A percentile compares a stretch with the other conserved stretches of the same genome.
phyloP scores from a whole-genome alignment of 2,329 filamentous ascomycete genomes.

The Bipolaris sorokiniana region DNA sequence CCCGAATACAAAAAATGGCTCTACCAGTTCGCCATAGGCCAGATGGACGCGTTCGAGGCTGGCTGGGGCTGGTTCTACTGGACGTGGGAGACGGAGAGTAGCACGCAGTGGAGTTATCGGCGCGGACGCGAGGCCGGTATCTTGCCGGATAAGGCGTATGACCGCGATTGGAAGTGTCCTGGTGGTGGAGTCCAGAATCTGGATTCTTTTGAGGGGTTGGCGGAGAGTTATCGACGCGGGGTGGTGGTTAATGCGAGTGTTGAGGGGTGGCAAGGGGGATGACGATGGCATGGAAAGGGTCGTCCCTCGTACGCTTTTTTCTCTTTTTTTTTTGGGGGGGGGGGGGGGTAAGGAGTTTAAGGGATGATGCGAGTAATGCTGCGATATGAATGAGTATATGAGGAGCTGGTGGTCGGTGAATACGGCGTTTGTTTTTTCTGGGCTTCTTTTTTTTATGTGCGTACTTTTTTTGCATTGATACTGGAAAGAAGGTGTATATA shows the following conservation, averaged over 20 bases:
- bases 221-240: constrained; percentile 50
- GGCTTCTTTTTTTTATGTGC: too few species aligned
- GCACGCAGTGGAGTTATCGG: constrained; percentile 92
- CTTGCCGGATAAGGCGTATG: constrained; percentile 64
- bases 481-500: too few species aligned
- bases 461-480: too few species aligned
- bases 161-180: constrained; percentile 53
- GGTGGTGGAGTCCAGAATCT: constrained; percentile 33
- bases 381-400: too few species aligned
- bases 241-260: background rate
- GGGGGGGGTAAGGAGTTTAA: too few species aligned
- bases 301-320: too few species aligned
- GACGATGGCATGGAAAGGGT: too few species aligned
- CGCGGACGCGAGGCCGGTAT: constrained; percentile 78
- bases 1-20: constrained; percentile 83
- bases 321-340: too few species aligned
- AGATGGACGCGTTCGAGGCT: constrained; percentile 93
- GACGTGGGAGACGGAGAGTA: constrained; percentile 92
- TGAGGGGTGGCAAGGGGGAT: background rate
- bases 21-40: constrained; percentile 88
- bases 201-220: constrained; percentile 52
- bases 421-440: too few species aligned
- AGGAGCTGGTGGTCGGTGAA: too few species aligned
- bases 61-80: constrained; percentile 99
- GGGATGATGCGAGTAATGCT: too few species aligned